phyloP scores from a whole-genome alignment of 169 alveolate genomes.

The Cryptosporidium canis region DNA sequence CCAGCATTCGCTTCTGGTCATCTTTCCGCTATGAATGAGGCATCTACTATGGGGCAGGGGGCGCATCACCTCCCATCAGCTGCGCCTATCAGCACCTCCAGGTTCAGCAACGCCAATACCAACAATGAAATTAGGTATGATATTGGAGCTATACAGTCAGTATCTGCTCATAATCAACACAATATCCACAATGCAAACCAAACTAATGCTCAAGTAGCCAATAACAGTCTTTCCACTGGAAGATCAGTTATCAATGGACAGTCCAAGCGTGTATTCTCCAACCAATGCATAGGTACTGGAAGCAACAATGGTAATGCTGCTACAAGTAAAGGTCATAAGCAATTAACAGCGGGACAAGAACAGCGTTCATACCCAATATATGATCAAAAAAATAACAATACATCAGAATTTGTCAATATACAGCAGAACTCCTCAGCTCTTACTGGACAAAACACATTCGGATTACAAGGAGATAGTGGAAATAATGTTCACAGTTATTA shows the following conservation, averaged over 20 bases:
- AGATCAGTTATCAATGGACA: constrained; percentile 6
- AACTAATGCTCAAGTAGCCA: constrained; percentile 13
- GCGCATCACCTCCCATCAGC: neutral
- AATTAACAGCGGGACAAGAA: neutral
- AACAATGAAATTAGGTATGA: constrained; percentile 5
- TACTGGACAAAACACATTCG: neutral
- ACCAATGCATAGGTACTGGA: neutral
- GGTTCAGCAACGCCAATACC: neutral
- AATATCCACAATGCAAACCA: neutral
- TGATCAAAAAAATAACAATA: neutral
- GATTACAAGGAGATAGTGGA: neutral
- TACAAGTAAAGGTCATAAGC: constrained; percentile 4
- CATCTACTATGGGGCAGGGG: neutral
- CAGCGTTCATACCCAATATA: neutral
- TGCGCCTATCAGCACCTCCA: neutral
- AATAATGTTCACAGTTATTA: neutral
- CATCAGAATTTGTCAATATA: neutral
- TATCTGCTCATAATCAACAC: neutral
- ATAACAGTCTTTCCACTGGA: constrained; percentile 11
- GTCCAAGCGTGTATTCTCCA: constrained; percentile 49
- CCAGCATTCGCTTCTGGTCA: neutral
- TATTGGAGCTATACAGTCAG: neutral
- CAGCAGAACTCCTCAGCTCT: neutral
- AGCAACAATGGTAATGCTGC: neutral
- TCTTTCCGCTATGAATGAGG: neutral